These are phyloP conservation scores for Volvox africanus DNA, from an alignment of 139 green algal genomes.

Conservation along the genomic window DNA sequence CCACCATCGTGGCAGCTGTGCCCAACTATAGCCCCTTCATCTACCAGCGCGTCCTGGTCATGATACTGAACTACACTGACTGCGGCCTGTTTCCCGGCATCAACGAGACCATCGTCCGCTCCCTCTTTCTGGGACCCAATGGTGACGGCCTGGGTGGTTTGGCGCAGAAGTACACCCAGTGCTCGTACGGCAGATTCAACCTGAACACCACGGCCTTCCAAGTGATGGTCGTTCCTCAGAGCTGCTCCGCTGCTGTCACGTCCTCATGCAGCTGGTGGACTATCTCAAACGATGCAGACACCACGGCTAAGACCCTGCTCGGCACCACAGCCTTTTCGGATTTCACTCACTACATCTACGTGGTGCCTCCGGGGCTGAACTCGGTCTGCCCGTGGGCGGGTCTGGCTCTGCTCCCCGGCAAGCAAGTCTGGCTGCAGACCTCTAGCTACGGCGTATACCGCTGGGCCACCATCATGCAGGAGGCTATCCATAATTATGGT, in stretches of 20 bases:
- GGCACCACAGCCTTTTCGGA: not conserved
- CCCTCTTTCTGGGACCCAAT: not conserved
- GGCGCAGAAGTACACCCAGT: not conserved
- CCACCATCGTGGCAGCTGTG: not conserved
- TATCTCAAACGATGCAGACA: not conserved
- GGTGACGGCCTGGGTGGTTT: not conserved
- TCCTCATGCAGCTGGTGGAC: not conserved
- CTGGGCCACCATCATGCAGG: slow-evolving; percentile 28
- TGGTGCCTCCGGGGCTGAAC: not conserved
- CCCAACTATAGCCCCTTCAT: not conserved
- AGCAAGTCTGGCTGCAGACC: slow-evolving; percentile 30
- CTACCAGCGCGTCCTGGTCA: not conserved
- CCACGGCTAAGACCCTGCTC: not conserved
- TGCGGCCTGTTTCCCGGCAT: not conserved
- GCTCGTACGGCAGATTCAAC: slow-evolving; percentile 17
- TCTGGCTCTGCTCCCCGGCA: slow-evolving; percentile 35
- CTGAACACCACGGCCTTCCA: not conserved
- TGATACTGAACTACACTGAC: not conserved
- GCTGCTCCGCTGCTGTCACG: not conserved
- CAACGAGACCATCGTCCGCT: not conserved
- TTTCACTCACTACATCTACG: slow-evolving; percentile 21
- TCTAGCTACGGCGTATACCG: not conserved
- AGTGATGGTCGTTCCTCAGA: not conserved
- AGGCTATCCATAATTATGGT: slow-evolving; percentile 15
- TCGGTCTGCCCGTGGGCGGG: slow-evolving; percentile 7